Evolutionary conservation across 371 early-diverging fungal species (phyloP), one percentile per base, ranked within the genome.

Genomic region (Actinomortierella wolfii): DNA sequence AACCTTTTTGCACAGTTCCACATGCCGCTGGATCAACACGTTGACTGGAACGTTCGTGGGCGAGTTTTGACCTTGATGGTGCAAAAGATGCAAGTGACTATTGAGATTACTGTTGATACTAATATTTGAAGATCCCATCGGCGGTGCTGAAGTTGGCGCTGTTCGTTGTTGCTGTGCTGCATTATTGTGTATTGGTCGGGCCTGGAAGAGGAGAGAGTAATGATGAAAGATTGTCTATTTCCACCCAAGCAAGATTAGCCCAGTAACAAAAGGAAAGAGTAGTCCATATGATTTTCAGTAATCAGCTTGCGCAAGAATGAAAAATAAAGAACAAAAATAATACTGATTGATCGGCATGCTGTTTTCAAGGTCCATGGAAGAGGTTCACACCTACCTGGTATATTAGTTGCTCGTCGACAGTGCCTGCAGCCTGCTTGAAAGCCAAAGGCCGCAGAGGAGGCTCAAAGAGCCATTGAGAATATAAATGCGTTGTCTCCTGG

Each of bases 401-500:
- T 46, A 86, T 78, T 6, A 59, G 25, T 60, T 87, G 87, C 64
- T 82, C 83, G 54, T 80, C 79, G 3, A 50, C 59, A 6, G 66
- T 66, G 14, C 74, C 78, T 2, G 51, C 59, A 8, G 56, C 81
- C 8, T 71, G 60, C n/a, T 73, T 70, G 18, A 91, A 82, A 0
- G 87, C 86, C 26, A 70, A 65, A 3, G 93, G 92, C 51, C 89
- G 73, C 49, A 65, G 55, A 25, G 74, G 67, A 5, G 86, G 82
- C 25, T 92, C 90, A 56, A 92, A 82, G 39, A 94, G 74, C 94
- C 94, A 94, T 40, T 85, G 83, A 8, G 86, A 79, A 75, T 92
- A 94, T 17, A 88, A 74, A 21, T 80, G 84, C 25, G 80, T 86
- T 11, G 89, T 77, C 56, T 86, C 83, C 61, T 86, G 84, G 18